Conservation (phyloP, 2,329 filamentous ascomycete genomes). For the Cordyceps sp. region DNA sequence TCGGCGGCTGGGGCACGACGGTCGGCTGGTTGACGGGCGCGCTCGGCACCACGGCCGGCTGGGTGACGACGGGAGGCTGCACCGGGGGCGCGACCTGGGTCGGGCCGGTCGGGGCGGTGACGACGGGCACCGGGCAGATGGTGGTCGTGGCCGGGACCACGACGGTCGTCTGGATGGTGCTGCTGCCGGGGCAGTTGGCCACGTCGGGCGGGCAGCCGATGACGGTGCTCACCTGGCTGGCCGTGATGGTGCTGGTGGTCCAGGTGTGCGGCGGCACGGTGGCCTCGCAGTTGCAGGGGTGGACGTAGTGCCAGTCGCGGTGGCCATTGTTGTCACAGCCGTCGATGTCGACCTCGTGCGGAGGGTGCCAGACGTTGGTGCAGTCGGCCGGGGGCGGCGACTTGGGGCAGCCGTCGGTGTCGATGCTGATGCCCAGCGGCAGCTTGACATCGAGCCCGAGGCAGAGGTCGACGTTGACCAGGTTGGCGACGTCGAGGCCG, state of each 20-base stretch:
- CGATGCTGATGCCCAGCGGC: conserved; percentile 4
- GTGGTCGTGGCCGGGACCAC: conserved; percentile 22
- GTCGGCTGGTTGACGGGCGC: not conserved
- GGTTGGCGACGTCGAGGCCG: conserved; percentile 1
- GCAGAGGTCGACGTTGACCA: conserved; percentile 4
- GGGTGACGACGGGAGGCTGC: conserved; percentile 1
- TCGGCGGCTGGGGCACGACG: conserved; percentile 1
- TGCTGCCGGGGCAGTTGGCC: conserved; percentile 19
- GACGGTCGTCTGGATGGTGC: conserved; percentile 19
- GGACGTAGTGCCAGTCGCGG: conserved; percentile 19
- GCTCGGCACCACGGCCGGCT: conserved; percentile 1
- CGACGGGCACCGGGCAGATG: conserved; percentile 24
- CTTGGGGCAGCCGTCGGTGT: conserved; percentile 7
- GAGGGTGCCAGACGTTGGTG: conserved; percentile 18
- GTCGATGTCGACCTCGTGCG: conserved; percentile 19
- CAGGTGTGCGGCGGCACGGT: conserved; percentile 13
- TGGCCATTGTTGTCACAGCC: conserved; percentile 14
- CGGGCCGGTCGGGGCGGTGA: conserved; percentile 5
- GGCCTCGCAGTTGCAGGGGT: conserved; percentile 11
- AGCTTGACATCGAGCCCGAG: conserved; percentile 6
- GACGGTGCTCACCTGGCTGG: conserved; percentile 21
- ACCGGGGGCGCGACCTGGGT: not conserved
- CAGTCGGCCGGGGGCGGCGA: conserved; percentile 9
- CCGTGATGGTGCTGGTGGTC: conserved; percentile 24
- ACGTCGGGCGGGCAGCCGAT: conserved; percentile 19